Evolutionary conservation across 2,329 filamentous ascomycete genomes (phyloP), one percentile per base, ranked within the genome.

Genomic region (Talaromyces islandicus): DNA sequence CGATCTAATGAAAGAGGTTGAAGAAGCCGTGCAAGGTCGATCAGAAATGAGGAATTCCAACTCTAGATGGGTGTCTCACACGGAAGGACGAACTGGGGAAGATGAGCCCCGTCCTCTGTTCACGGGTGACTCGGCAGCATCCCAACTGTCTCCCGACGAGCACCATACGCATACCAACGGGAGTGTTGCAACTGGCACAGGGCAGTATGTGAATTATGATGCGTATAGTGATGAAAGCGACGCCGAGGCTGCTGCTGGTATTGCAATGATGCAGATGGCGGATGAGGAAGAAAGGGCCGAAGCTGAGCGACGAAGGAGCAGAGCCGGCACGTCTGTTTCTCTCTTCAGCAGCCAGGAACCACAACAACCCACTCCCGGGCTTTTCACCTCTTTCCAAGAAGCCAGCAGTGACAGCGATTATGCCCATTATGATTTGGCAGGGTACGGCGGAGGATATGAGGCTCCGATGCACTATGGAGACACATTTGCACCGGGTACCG

Each of bases 181-280:
- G 9, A 75, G 79, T 69, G 70, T 76, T 64, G 68, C 76, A 4
- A 79, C 78, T 4, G 77, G 73, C 4, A 71, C 73, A 1, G 76
- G 77, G 58, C 71, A 79, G 56, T 75, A 77, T 60, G 72, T 78
- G 43, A 78, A 79, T 62, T 78, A 80, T 61, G 77, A 76, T 62
- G 76, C 77, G 6, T 82, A 81, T 66, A 80, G 81, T 63, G 89
- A 93, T 58, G 91, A 95, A 55, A 95, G 91, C 69, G 93, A 97
- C 70, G 86, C 89, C 0, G 93, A 97, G 73, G 93, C 89, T 21
- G 87, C 89, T 43, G 91, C 91, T 62, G 93, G 94, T 17, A 78
- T 95, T 56, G 84, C 90, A 70, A 92, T 92, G 65, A 86, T 97
- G 83, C 86, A 87, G 61, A 85, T 92, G 76, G 92, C 91, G 4